Conservation (phyloP, 2,329 filamentous ascomycete species). For the Xylariaceae sp. region DNA sequence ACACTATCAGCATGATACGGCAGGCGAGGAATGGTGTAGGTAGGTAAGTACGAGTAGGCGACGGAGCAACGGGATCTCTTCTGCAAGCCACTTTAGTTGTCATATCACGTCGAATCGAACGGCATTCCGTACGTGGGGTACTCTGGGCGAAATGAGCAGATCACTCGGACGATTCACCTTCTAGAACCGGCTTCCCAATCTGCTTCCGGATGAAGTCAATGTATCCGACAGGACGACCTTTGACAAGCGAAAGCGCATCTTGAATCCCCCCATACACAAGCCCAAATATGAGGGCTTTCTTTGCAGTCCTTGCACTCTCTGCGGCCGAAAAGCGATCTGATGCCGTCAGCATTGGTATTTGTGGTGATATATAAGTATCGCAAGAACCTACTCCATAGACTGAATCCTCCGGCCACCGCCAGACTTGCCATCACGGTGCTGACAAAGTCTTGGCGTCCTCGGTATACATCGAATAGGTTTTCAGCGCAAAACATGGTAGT, state of each 20-base stretch:
- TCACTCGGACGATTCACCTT: constrained; percentile 6
- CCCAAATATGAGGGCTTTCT: constrained; percentile 72
- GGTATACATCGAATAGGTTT: constrained; percentile 73
- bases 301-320: constrained; percentile 71
- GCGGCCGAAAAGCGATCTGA: constrained; percentile 74
- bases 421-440: constrained; percentile 79
- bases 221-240: constrained; percentile 69
- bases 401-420: constrained; percentile 80
- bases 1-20: too few relatives aligned
- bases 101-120: background rate
- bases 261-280: constrained; percentile 75
- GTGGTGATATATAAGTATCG: background rate
- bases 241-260: constrained; percentile 63
- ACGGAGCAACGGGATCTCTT: background rate
- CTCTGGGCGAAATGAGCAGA: background rate
- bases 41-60: background rate
- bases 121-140: background rate
- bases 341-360: constrained; percentile 12
- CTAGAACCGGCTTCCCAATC: constrained; percentile 29
- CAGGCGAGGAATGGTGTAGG: too few relatives aligned
- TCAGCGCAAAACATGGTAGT: constrained; percentile 75
- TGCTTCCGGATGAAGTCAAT: constrained; percentile 59
- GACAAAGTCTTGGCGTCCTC: constrained; percentile 65
- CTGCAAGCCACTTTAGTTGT: background rate
- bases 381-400: constrained; percentile 65